Conservation (phyloP, 1,284 basidiomycete genomes). For the Malassezia globosa region DNA sequence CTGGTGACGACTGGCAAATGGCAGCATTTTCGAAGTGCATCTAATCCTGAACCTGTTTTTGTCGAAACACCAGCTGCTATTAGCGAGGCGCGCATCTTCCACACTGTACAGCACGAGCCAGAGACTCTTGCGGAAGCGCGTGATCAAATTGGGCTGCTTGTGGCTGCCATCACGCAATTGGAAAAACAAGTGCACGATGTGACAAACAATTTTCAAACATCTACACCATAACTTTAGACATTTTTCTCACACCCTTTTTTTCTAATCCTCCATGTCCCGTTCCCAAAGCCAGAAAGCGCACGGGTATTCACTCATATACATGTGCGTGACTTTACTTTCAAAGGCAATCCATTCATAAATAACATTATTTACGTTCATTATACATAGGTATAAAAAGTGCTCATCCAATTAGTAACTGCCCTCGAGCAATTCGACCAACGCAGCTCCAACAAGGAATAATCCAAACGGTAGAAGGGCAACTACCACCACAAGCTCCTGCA, state of each 20-base stretch:
- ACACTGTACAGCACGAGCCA: slow-evolving; percentile 5
- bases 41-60: background rate
- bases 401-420: slow-evolving; percentile 25
- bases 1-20: background rate
- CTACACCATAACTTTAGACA: no score
- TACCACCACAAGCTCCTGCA: slow-evolving; percentile 23
- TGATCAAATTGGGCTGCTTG: slow-evolving; percentile 6
- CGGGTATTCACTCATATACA: no score
- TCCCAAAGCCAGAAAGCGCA: no score
- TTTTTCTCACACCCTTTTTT: no score
- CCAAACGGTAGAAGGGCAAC: slow-evolving; percentile 29
- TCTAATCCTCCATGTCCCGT: no score
- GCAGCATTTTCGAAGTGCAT: slow-evolving; percentile 1
- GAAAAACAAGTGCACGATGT: no score
- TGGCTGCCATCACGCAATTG: slow-evolving; percentile 1
- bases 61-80: background rate
- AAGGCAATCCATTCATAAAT: no score
- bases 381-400: background rate
- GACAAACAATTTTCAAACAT: no score
- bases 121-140: slow-evolving; percentile 7
- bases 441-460: slow-evolving; percentile 22
- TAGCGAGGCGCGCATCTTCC: background rate
- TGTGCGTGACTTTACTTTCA: no score
- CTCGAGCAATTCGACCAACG: slow-evolving; percentile 21
- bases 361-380: no score